Evolutionary conservation across 805 yeast genomes (phyloP).

Genomic region (Saturnispora sekii): DNA sequence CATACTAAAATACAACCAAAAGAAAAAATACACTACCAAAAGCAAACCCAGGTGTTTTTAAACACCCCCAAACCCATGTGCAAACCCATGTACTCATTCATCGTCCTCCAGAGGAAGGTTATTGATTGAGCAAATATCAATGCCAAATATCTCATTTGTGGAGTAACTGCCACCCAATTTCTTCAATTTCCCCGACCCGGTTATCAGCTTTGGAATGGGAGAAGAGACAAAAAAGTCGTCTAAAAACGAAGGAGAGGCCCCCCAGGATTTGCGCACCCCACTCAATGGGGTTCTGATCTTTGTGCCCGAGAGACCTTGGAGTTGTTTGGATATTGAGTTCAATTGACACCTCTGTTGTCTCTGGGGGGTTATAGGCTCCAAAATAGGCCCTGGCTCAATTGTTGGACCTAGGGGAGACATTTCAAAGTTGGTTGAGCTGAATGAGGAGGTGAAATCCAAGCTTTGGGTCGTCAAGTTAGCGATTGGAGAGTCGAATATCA

Average conservation of each 20-base stretch:
- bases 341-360: constrained; percentile 10
- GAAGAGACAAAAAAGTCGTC: constrained; percentile 33
- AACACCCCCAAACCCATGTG: too few species aligned
- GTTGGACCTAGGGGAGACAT: constrained; percentile 47
- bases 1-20: constrained; percentile 1
- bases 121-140: constrained; percentile 38
- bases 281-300: too few species aligned
- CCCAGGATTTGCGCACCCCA: too few species aligned
- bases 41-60: not conserved
- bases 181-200: not conserved
- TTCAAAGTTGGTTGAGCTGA: constrained; percentile 56
- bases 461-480: constrained; percentile 22
- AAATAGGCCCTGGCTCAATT: constrained; percentile 50
- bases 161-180: constrained; percentile 20
- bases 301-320: not conserved
- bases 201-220: constrained; percentile 22
- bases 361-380: constrained; percentile 56
- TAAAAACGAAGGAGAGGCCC: constrained; percentile 58
- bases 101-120: constrained; percentile 19
- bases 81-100: not conserved
- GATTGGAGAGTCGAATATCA: constrained; percentile 18
- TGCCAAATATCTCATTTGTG: constrained; percentile 45
- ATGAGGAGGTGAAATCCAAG: constrained; percentile 51
- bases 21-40: not conserved
- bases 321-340: constrained; percentile 14